These are phyloP conservation scores for Aspergillus biplanus DNA, from an alignment of 495 filamentous ascomycete species.

Conservation along the genomic window DNA sequence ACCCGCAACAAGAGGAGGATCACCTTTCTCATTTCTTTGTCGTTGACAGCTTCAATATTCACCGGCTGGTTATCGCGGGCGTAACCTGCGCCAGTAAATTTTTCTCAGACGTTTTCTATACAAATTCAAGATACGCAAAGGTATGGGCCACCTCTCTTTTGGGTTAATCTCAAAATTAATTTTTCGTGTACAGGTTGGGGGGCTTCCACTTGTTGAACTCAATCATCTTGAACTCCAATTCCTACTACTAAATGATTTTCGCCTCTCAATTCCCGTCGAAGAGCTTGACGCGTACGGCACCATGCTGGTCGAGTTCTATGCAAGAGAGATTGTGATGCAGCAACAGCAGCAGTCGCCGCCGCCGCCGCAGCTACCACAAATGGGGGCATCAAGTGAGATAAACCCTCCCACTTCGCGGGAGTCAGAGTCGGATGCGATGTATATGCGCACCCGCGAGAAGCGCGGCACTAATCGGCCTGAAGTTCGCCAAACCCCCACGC, in stretches of 20 bases:
- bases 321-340: conserved; percentile 82
- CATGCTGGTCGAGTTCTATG: conserved; percentile 98
- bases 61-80: conserved; percentile 93
- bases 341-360: conserved; percentile 42
- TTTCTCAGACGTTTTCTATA: conserved; percentile 99
- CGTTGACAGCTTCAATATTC: conserved; percentile 99
- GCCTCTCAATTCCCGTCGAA: conserved; percentile 89
- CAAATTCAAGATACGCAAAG: conserved; percentile 99
- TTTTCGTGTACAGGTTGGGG: conserved; percentile 72
- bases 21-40: conserved; percentile 85
- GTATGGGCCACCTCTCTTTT: conserved; percentile 52
- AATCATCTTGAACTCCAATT: conserved; percentile 99
- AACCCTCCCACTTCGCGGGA: conserved; percentile 24
- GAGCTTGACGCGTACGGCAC: conserved; percentile 97
- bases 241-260: conserved; percentile 94
- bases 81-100: conserved; percentile 99
- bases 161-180: conserved; percentile 1
- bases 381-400: conserved; percentile 29
- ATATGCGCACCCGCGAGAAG: conserved; percentile 45
- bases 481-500: conserved; percentile 46
- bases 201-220: conserved; percentile 91
- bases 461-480: conserved; percentile 31
- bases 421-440: conserved; percentile 40
- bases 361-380: conserved; percentile 23
- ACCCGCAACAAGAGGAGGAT: conserved; percentile 56